Evolutionary conservation across 352 stramenopile species (phyloP).

Genomic region (Globisporangium barbulae): DNA sequence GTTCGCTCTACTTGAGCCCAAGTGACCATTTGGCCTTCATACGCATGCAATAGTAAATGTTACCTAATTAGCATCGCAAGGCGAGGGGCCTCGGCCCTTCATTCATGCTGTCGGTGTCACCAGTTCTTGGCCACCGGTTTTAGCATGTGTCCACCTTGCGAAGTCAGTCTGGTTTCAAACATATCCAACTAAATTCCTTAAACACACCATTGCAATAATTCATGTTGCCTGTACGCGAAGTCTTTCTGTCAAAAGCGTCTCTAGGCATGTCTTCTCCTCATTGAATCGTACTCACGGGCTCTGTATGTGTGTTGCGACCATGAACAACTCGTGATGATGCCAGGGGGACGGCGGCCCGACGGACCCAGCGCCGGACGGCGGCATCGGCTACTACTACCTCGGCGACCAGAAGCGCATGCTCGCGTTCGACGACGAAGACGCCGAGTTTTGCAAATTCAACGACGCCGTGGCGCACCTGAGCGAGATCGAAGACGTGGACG

Average conservation of each 20-base stretch:
- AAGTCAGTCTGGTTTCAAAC: conserved; percentile 88
- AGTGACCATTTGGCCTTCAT: conserved; percentile 88
- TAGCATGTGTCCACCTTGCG: conserved; percentile 60
- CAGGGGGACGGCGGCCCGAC: conserved; percentile 78
- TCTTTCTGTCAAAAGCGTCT: neutral
- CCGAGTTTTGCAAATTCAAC: conserved; percentile 78
- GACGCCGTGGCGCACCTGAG: conserved; percentile 54
- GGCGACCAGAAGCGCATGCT: conserved; percentile 83
- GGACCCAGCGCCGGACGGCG: conserved; percentile 63
- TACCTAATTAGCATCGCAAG: conserved; percentile 87
- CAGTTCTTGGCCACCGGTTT: conserved; percentile 80
- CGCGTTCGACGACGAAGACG: conserved; percentile 59
- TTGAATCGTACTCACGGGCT: neutral
- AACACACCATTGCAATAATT: conserved; percentile 1
- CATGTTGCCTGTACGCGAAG: conserved; percentile 2
- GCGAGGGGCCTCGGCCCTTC: conserved; percentile 23
- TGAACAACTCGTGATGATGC: neutral
- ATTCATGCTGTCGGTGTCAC: conserved; percentile 54
- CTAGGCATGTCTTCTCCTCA: neutral
- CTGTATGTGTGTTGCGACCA: neutral
- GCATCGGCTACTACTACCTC: conserved; percentile 86
- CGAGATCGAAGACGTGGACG: conserved; percentile 57
- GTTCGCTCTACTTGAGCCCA: conserved; percentile 31
- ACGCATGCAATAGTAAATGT: conserved; percentile 81
- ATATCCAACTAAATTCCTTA: conserved; percentile 25